A percentile compares a stretch with the other conserved stretches of the same genome.
These are phyloP conservation scores for Dactylellina haptotyla DNA, from an alignment of 2,329 filamentous ascomycete genomes.

Conservation along the genomic window DNA sequence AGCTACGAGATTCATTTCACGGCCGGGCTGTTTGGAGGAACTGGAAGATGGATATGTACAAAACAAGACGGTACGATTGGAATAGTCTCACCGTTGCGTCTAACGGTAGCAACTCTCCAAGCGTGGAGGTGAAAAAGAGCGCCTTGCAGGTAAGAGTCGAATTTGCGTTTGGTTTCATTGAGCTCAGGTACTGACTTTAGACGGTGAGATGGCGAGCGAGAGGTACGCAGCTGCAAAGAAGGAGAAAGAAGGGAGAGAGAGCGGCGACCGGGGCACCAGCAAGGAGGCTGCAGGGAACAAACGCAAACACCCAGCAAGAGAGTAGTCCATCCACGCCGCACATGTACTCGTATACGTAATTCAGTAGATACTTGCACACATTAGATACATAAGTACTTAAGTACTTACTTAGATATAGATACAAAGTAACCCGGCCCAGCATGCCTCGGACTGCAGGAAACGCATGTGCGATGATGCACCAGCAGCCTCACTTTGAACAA, in stretches of 20 bases:
- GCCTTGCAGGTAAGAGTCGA: slow-evolving; percentile 56
- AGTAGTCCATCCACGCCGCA: no score
- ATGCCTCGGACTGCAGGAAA: no score
- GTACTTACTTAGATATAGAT: no score
- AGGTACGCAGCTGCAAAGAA: slow-evolving; percentile 32
- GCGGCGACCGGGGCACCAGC: not conserved
- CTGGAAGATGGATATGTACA: slow-evolving; percentile 78
- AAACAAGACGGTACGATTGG: slow-evolving; percentile 72
- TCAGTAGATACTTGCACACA: no score
- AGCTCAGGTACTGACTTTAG: slow-evolving; percentile 52
- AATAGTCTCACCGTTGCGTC: slow-evolving; percentile 67
- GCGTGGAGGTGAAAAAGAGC: slow-evolving; percentile 23
- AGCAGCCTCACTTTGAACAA: no score
- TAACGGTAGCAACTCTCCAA: slow-evolving; percentile 57
- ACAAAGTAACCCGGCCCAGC: no score
- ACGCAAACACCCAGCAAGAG: no score
- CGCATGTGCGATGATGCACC: no score
- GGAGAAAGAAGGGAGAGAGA: slow-evolving; percentile 14
- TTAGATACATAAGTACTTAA: no score
- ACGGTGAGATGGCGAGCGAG: slow-evolving; percentile 42
- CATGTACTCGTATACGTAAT: no score
- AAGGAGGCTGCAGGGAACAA: slow-evolving; percentile 22
- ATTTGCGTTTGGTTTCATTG: no score
- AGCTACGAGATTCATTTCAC: slow-evolving; percentile 71
- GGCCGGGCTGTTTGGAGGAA: slow-evolving; percentile 77